Conservation (phyloP, 176 grass and related monocot genomes). For the Triticum monococcum region DNA sequence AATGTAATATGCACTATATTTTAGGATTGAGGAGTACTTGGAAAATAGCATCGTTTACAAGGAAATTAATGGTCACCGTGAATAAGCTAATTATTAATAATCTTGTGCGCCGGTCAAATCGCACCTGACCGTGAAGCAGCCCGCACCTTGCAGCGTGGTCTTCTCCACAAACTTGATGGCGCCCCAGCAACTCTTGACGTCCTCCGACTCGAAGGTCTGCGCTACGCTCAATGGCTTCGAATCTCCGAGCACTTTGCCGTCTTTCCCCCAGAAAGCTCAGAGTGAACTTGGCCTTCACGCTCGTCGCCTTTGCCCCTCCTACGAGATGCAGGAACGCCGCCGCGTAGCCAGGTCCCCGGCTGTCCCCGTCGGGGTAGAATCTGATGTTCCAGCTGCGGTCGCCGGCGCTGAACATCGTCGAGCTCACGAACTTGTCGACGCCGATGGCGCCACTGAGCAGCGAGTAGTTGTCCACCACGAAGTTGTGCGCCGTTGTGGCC, state of each 20-base stretch:
- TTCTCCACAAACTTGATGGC: neutral
- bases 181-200: neutral
- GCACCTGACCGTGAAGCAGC: neutral
- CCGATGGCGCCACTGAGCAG: constrained; percentile 20
- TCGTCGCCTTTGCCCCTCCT: neutral
- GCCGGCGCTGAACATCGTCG: constrained; percentile 31
- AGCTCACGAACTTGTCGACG: constrained; percentile 24
- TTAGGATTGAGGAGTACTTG: too few relatives aligned
- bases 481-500: neutral
- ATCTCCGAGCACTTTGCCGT: neutral
- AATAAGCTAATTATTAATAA: neutral
- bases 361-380: constrained; percentile 29
- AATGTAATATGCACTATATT: too few relatives aligned
- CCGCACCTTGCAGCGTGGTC: neutral
- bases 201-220: neutral
- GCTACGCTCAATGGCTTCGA: neutral
- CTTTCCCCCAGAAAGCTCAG: constrained; percentile 29
- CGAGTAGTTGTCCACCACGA: constrained; percentile 33
- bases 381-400: constrained; percentile 29
- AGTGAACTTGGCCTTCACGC: constrained; percentile 20
- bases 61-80: neutral
- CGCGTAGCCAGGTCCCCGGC: neutral
- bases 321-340: constrained; percentile 25
- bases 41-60: neutral
- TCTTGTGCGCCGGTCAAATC: neutral